Evolutionary conservation across 306 rosid species (phyloP), one percentile per base, ranked within the genome.

Genomic region (Gastrolobium villosum): DNA sequence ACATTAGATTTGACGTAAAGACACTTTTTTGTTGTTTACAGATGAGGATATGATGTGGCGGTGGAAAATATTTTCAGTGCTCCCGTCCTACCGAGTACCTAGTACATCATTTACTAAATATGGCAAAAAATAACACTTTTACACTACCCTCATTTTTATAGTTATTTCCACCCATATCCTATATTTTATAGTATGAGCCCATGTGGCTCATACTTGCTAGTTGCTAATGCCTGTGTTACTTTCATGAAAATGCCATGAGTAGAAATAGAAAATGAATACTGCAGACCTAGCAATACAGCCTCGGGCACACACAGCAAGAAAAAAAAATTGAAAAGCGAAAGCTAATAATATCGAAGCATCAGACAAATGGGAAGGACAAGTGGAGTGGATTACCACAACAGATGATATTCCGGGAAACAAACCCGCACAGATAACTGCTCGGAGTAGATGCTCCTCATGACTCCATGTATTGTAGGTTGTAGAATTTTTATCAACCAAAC

Each of bases 341-440:
- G 15, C 7, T 61, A 36, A 86, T 80, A 54, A 57, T 7, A 40
- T 62, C 85, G 83, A 79, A 90, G 86, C 0, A 78, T 49, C 82
- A 92, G 4, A 83, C 85, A 73, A 87, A 81, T 85, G 81, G 81
- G 35, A 41, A 52, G 78, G 69, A 74, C 48, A 8, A 53, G 52
- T 37, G 68, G 65, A 81, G 44, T 79, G 72, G 43, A 79, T 79
- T 88, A 96, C 99, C 94, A 91, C 90, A 79, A 93, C 86, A 79
- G 99, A 95, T 86, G 94, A 88, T 84, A 95, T 85, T 55, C 98
- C 99, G 2, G 99, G 99, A 91, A 88, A 92, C 32, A 92, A 87
- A 55, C 99, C 99, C 63, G 87, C 87, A 86, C 97, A 95, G 82
- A 92, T 86, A 70, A 92, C 89, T 60, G 99, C 89, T 62, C 94